Evolutionary conservation across 768 basidiomycete genomes (phyloP).

Genomic region (Inosperma sp.): DNA sequence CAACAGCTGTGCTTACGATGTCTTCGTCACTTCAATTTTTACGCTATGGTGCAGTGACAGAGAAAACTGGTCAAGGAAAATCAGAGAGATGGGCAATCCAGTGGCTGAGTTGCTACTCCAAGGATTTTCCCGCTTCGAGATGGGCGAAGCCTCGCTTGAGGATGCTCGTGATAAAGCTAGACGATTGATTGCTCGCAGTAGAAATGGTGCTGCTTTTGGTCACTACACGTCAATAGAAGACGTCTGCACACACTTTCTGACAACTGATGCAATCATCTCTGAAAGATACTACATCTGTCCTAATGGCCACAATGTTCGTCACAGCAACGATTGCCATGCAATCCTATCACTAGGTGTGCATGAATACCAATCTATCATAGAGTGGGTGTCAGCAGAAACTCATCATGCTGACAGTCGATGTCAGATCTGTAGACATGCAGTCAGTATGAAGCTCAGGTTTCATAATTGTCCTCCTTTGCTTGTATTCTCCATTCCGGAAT

Average conservation of each 20-base stretch:
- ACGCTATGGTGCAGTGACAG: background rate
- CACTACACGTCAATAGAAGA: background rate
- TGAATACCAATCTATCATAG: background rate
- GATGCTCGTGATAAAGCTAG: background rate
- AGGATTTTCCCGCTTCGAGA: background rate
- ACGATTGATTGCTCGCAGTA: background rate
- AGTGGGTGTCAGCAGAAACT: background rate
- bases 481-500: background rate
- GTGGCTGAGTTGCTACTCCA: background rate
- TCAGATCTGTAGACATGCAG: background rate
- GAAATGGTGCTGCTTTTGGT: background rate
- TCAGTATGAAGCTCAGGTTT: background rate
- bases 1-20: constrained; percentile 3
- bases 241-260: background rate
- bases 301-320: background rate
- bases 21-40: background rate
- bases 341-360: background rate
- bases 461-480: background rate
- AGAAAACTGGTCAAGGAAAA: background rate
- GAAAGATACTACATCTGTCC: background rate
- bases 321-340: background rate
- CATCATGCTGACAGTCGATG: background rate
- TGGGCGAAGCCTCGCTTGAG: background rate
- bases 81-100: background rate
- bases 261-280: background rate